These are phyloP conservation scores for Diaporthe destruens DNA, from an alignment of 2,329 filamentous ascomycete genomes.

Conservation along the genomic window DNA sequence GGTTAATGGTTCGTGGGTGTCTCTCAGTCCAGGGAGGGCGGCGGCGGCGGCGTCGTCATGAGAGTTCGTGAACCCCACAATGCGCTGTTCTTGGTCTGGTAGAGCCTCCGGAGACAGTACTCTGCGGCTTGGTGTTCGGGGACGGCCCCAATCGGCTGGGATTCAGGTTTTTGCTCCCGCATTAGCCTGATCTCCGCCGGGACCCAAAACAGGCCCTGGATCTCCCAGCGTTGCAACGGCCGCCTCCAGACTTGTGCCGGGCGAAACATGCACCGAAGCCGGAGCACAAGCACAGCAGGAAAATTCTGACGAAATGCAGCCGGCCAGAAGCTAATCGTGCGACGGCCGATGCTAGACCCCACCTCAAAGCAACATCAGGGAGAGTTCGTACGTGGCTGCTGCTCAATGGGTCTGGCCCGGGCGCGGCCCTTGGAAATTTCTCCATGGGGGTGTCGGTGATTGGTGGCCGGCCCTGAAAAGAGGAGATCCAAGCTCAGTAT, in stretches of 20 bases:
- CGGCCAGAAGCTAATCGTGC: slow-evolving; percentile 44
- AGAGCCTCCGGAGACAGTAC: slow-evolving; percentile 20
- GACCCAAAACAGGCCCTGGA: slow-evolving; percentile 30
- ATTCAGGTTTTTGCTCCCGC: slow-evolving; percentile 25
- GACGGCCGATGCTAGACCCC: slow-evolving; percentile 47
- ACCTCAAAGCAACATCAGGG: slow-evolving; percentile 46
- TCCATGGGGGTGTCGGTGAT: slow-evolving; percentile 36
- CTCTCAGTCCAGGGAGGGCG: background rate
- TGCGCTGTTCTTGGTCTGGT: slow-evolving; percentile 8
- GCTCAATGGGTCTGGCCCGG: slow-evolving; percentile 48
- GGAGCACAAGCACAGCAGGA: slow-evolving; percentile 37
- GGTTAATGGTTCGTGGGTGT: slow-evolving; percentile 15
- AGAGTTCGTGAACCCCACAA: slow-evolving; percentile 19
- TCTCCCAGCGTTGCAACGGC: slow-evolving; percentile 26
- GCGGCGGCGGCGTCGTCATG: background rate
- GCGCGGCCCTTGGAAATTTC: slow-evolving; percentile 30
- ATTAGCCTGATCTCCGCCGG: slow-evolving; percentile 35
- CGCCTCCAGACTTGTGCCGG: slow-evolving; percentile 22
- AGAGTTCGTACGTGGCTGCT: slow-evolving; percentile 50
- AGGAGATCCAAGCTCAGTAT: slow-evolving; percentile 33
- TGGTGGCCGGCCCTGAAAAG: slow-evolving; percentile 34
- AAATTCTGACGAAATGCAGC: slow-evolving; percentile 42
- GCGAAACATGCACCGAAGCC: slow-evolving; percentile 40
- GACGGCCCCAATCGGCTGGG: slow-evolving; percentile 17
- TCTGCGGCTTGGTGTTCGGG: background rate